These are phyloP conservation scores for Aspergillus baeticus DNA, from an alignment of 495 filamentous ascomycete genomes.

Conservation along the genomic window DNA sequence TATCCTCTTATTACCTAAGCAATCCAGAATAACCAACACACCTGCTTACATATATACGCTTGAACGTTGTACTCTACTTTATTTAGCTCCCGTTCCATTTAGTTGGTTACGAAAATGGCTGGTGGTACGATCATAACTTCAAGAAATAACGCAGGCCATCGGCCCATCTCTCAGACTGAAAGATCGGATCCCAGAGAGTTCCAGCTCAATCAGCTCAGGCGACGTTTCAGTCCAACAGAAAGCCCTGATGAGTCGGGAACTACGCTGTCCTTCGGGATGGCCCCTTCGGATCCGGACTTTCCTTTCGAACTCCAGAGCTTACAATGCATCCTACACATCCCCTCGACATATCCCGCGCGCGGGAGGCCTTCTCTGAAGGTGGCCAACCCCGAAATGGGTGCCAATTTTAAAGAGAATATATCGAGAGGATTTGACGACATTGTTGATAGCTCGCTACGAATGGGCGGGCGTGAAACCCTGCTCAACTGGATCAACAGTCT, in stretches of 20 bases:
- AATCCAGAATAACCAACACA: background rate
- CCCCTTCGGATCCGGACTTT: constrained; percentile 86
- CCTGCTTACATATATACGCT: background rate
- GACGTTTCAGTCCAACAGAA: constrained; percentile 66
- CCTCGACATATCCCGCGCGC: constrained; percentile 55
- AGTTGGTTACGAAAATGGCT: constrained; percentile 7
- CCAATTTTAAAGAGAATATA: constrained; percentile 78
- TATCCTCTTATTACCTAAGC: background rate
- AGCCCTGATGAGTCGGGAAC: constrained; percentile 50
- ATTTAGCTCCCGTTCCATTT: constrained; percentile 1
- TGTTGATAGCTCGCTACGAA: constrained; percentile 46
- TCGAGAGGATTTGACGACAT: constrained; percentile 74
- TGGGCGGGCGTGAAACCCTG: constrained; percentile 56
- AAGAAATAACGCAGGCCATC: constrained; percentile 41
- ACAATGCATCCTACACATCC: constrained; percentile 71
- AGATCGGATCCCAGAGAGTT: constrained; percentile 69
- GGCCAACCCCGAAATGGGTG: constrained; percentile 74
- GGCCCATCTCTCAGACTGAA: constrained; percentile 66
- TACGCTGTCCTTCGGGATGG: constrained; percentile 60
- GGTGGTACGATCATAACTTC: constrained; percentile 6
- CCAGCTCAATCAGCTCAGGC: constrained; percentile 72
- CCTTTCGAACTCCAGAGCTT: constrained; percentile 73
- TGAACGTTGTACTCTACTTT: background rate
- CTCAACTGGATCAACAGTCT: constrained; percentile 68
- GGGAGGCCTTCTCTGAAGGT: constrained; percentile 60